These are phyloP conservation scores for Urostyla sp. DNA, from an alignment of 73 alveolate species.

Conservation along the genomic window DNA sequence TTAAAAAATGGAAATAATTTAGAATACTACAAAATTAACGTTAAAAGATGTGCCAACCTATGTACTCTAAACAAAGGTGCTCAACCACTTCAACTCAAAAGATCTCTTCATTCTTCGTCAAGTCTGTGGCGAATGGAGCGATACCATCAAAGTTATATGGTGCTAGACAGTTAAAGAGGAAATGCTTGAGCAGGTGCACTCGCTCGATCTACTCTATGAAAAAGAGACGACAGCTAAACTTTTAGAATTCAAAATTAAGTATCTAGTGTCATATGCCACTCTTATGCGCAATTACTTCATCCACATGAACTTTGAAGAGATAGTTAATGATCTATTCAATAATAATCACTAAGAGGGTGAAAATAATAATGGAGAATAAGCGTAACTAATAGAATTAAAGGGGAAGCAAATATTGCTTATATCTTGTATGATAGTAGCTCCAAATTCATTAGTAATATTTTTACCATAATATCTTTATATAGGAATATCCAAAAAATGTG, in stretches of 20 bases:
- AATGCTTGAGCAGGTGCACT: conserved; percentile 69
- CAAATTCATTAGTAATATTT: conserved; percentile 19
- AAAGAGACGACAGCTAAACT: conserved; percentile 66
- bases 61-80: conserved; percentile 17
- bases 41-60: conserved; percentile 2
- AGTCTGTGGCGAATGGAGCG: conserved; percentile 66
- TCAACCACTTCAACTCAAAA: conserved; percentile 54
- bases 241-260: conserved; percentile 56
- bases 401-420: conserved; percentile 39
- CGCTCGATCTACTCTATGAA: conserved; percentile 64
- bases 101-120: conserved; percentile 60
- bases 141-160: conserved; percentile 61
- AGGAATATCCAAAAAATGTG: conserved; percentile 38
- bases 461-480: not conserved
- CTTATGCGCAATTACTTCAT: conserved; percentile 60
- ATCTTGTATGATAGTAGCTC: conserved; percentile 64
- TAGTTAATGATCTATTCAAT: conserved; percentile 44
- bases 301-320: conserved; percentile 51
- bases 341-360: conserved; percentile 27
- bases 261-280: conserved; percentile 58
- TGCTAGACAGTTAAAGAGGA: conserved; percentile 71
- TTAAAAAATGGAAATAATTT: not conserved
- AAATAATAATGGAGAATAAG: too few relatives aligned
- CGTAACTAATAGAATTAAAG: too few relatives aligned
- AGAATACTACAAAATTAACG: not conserved